A percentile compares a stretch with the other conserved stretches of the same genome.
phyloP scores from a whole-genome alignment of 768 basidiomycete species.

The Gymnopilus junonius region DNA sequence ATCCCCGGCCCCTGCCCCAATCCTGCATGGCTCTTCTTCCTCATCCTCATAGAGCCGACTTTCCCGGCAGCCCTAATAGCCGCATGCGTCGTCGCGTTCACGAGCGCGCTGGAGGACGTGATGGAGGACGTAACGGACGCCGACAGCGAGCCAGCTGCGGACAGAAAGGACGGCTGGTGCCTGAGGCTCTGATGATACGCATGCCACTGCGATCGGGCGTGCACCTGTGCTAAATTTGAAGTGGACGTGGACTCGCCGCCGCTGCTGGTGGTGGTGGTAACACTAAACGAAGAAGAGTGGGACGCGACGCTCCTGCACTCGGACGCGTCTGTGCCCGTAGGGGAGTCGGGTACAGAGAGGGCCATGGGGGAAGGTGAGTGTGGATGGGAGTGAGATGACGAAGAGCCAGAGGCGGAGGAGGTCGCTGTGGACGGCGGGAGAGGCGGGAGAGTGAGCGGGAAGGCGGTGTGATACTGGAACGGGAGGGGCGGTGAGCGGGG shows the following conservation, averaged over 20 bases:
- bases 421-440: conserved; percentile 16
- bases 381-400: not conserved
- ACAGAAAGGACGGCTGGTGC: too few species aligned
- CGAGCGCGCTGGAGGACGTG: not conserved
- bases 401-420: conserved; percentile 6
- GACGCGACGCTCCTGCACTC: conserved; percentile 6
- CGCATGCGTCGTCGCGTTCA: conserved; percentile 25
- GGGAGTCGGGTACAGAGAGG: conserved; percentile 8
- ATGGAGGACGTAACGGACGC: not conserved
- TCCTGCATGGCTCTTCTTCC: conserved; percentile 17
- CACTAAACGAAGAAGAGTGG: not conserved
- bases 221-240: too few species aligned
- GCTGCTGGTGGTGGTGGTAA: too few species aligned
- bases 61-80: conserved; percentile 59
- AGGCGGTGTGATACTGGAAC: conserved; percentile 23
- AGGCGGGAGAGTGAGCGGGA: conserved; percentile 37
- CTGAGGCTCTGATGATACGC: too few species aligned
- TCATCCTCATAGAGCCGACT: conserved; percentile 41
- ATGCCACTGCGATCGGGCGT: too few species aligned
- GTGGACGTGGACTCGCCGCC: too few species aligned
- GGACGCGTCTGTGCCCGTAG: conserved; percentile 1
- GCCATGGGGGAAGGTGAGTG: conserved; percentile 9
- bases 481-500: conserved; percentile 22
- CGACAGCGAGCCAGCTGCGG: too few species aligned
- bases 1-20: not conserved